Percentiles rank a stretch among this genome's conserved stretches.
Evolutionary conservation across 352 stramenopile species (phyloP).

Genomic region (Phytophthora tentaculata): DNA sequence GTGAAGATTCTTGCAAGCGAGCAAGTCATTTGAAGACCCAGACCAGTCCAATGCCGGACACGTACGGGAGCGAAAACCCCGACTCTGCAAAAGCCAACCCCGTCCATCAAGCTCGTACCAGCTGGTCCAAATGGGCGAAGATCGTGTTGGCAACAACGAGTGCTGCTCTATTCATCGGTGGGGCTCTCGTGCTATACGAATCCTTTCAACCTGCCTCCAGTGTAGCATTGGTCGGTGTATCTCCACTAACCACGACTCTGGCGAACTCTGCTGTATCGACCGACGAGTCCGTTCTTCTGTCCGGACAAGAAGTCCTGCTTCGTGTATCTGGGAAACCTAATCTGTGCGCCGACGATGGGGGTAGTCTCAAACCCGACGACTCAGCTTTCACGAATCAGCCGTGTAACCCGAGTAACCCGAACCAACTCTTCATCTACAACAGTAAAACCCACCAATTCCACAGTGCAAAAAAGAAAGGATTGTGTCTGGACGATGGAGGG

Average conservation of each 20-base stretch:
- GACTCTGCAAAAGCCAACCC: not conserved
- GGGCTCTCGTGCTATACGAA: not conserved
- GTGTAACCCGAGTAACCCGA: conserved; percentile 1
- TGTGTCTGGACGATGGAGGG: not conserved
- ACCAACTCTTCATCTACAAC: not conserved
- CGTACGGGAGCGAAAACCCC: not conserved
- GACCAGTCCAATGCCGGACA: not conserved
- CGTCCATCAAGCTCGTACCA: not conserved
- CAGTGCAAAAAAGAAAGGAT: not conserved
- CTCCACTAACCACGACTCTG: not conserved
- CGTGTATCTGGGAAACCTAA: not conserved
- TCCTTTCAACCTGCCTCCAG: not conserved
- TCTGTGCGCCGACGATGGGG: not conserved
- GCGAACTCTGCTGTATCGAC: not conserved
- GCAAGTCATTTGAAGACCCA: not conserved
- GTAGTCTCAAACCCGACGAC: not conserved
- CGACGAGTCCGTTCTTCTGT: not conserved
- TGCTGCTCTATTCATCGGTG: not conserved
- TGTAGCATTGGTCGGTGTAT: not conserved
- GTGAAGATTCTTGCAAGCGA: not conserved
- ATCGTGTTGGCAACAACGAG: not conserved
- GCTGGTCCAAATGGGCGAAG: not conserved
- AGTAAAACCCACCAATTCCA: not conserved
- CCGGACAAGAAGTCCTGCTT: not conserved
- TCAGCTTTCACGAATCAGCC: not conserved